Percentiles rank a stretch among this genome's conserved stretches.
These are phyloP conservation scores for Vaccinium macrocarpon DNA, from an alignment of 148 eudicot genomes.

Conservation along the genomic window DNA sequence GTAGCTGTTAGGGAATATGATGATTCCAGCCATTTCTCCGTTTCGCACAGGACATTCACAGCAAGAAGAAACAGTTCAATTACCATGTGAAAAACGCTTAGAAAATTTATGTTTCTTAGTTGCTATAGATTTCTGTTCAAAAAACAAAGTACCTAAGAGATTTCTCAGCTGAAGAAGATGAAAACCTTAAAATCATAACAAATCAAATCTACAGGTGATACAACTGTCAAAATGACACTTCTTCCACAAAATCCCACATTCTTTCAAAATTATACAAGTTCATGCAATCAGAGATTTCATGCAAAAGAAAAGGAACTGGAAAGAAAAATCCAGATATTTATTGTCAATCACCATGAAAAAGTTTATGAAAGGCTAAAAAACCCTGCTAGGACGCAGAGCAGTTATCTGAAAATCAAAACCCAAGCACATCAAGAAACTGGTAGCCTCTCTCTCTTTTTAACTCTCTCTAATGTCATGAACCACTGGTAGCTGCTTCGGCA, in stretches of 20 bases:
- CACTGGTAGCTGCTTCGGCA: conserved; percentile 51
- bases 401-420: neutral
- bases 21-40: no score
- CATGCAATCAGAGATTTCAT: neutral
- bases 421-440: neutral
- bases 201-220: neutral
- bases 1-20: no score
- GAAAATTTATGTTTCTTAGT: no score
- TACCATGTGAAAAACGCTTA: no score
- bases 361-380: neutral
- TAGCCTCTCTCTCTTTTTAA: no score
- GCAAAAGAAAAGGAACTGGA: neutral
- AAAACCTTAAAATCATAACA: no score
- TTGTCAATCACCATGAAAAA: conserved; percentile 5
- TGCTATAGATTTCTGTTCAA: no score
- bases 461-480: conserved; percentile 30
- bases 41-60: no score
- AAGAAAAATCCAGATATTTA: neutral
- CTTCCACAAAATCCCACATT: neutral
- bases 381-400: neutral
- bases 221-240: neutral
- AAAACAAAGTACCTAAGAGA: no score
- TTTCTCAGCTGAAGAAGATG: no score
- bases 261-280: neutral
- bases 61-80: no score